Evolutionary conservation across 164 flowering plant genomes (phyloP).

Genomic region (Nelumbo lutea): DNA sequence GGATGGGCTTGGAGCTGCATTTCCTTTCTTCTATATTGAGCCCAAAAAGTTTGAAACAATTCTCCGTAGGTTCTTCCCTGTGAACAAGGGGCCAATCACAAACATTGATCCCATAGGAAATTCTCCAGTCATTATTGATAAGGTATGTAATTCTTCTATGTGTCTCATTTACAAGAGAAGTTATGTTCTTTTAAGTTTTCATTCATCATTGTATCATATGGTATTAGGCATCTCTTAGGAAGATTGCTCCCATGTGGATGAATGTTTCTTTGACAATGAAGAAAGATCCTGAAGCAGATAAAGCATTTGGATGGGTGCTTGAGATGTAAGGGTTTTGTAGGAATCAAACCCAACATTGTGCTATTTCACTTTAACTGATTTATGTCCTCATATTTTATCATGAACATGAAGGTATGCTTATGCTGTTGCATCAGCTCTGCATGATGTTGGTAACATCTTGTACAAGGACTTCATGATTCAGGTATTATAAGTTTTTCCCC

Average conservation of each 20-base stretch:
- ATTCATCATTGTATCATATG: constrained; percentile 7
- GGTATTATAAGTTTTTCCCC: constrained; percentile 35
- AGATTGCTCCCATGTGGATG: constrained; percentile 99
- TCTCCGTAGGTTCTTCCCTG: constrained; percentile 77
- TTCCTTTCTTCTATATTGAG: constrained; percentile 96
- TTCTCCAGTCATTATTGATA: constrained; percentile 88
- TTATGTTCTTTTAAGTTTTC: not conserved
- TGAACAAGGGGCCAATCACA: constrained; percentile 83
- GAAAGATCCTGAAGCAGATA: constrained; percentile 91
- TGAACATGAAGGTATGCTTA: constrained; percentile 80
- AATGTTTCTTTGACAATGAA: constrained; percentile 98
- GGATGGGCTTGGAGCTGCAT: constrained; percentile 85
- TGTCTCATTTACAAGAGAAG: not conserved
- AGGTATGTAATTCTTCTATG: constrained; percentile 38
- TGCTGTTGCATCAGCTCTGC: constrained; percentile 92
- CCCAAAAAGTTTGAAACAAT: constrained; percentile 78
- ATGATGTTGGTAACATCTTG: constrained; percentile 78
- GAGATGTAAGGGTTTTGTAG: constrained; percentile 61
- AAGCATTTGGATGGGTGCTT: constrained; percentile 99
- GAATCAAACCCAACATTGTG: not conserved
- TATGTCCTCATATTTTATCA: not conserved
- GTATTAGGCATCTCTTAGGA: constrained; percentile 70
- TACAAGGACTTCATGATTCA: constrained; percentile 98
- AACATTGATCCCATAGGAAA: constrained; percentile 93
- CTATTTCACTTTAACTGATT: not conserved